A percentile compares a stretch with the other conserved stretches of the same genome.
Evolutionary conservation across 306 rosid species (phyloP).

Genomic region (Vachellia pachyceras): DNA sequence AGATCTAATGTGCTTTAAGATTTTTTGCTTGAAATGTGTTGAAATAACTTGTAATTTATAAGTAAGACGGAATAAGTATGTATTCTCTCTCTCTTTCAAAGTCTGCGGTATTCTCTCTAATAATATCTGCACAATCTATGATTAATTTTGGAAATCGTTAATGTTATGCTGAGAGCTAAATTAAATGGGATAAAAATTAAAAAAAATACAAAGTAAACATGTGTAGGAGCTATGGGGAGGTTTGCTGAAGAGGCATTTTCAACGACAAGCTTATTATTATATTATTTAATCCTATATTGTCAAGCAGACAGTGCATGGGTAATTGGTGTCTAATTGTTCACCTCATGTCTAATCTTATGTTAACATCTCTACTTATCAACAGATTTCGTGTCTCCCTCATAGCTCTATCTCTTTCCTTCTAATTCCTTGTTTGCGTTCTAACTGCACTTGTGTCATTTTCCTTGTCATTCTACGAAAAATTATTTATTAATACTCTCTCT

Average conservation of each 20-base stretch:
- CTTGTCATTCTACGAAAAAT: neutral
- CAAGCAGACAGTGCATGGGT: neutral
- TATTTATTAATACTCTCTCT: no score
- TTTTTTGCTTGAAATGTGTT: no score
- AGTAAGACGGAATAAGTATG: no score
- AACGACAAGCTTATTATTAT: neutral
- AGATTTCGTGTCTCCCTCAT: constrained; percentile 26
- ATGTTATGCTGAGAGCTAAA: no score
- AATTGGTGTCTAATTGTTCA: neutral
- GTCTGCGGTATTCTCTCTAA: no score
- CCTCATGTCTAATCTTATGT: neutral
- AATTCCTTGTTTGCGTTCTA: neutral
- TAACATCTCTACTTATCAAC: neutral
- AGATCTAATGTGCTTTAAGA: no score
- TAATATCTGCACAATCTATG: no score
- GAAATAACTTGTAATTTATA: no score
- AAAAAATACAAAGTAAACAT: neutral
- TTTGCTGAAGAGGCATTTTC: neutral
- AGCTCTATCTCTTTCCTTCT: constrained; percentile 39
- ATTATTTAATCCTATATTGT: neutral
- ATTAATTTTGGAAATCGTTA: no score
- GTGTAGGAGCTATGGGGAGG: neutral
- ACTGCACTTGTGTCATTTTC: neutral
- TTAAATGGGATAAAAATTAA: neutral
- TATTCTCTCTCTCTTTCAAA: no score